Percentiles rank a stretch among this genome's conserved stretches.
phyloP scores from a whole-genome alignment of 2,329 filamentous ascomycete species.

The Metarhizium brunneum region DNA sequence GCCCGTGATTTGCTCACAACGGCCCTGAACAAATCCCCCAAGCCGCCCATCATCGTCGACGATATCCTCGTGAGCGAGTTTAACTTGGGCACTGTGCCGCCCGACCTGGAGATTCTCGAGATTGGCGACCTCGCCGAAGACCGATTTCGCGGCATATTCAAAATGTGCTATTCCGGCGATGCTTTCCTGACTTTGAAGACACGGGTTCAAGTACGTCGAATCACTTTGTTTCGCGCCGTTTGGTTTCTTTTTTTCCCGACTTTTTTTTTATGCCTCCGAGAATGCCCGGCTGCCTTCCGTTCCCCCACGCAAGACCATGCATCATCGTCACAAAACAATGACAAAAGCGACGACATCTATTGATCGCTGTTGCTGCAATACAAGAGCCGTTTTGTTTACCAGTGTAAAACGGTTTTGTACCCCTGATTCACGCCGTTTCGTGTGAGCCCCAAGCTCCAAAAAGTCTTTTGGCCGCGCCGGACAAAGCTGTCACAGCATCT shows the following conservation, averaged over 20 bases:
- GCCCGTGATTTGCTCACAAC: slow-evolving; percentile 91
- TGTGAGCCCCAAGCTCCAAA: neutral
- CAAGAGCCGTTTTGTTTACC: neutral
- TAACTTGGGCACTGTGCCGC: slow-evolving; percentile 89
- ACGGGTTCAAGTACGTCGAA: slow-evolving; percentile 67
- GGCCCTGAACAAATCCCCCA: slow-evolving; percentile 94
- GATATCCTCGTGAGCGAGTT: slow-evolving; percentile 97
- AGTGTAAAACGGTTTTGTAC: neutral
- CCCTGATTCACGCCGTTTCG: neutral
- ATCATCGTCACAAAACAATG: neutral
- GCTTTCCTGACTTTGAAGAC: slow-evolving; percentile 93
- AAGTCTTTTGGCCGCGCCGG: neutral
- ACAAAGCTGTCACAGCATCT: neutral
- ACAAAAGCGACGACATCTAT: neutral
- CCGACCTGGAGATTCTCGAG: slow-evolving; percentile 92
- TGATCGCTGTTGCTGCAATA: neutral
- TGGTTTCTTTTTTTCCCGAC: neutral
- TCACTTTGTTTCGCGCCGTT: neutral
- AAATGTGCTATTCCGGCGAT: slow-evolving; percentile 96
- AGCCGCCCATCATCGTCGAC: slow-evolving; percentile 97
- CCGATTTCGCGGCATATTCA: slow-evolving; percentile 95
- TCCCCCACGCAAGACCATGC: slow-evolving; percentile 2
- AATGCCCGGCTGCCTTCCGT: slow-evolving; percentile 9
- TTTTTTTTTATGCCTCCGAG: slow-evolving; percentile 6
- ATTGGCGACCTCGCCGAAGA: slow-evolving; percentile 97